Evolutionary conservation across 441 rosid species (phyloP).

Genomic region (Hura crepitans): DNA sequence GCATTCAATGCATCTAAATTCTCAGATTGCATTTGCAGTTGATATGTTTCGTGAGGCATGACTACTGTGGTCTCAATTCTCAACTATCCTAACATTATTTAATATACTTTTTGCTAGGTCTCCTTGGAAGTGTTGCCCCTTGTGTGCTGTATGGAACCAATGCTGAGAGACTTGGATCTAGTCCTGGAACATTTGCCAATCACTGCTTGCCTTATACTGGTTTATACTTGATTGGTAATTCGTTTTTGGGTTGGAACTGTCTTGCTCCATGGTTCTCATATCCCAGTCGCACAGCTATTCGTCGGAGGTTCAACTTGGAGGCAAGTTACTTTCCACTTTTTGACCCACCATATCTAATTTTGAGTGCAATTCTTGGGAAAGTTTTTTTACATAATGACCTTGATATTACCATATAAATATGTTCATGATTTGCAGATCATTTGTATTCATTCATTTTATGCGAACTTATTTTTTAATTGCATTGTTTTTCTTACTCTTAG

Average conservation of each 20-base stretch:
- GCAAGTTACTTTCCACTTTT: conserved; percentile 35
- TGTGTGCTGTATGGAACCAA: conserved; percentile 89
- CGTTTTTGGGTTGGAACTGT: conserved; percentile 68
- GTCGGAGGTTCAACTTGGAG: conserved; percentile 87
- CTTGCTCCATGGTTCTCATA: conserved; percentile 91
- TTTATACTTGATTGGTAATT: conserved; percentile 61
- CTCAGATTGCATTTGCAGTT: background rate
- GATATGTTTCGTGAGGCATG: conserved; percentile 4
- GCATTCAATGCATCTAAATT: background rate
- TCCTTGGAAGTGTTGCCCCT: conserved; percentile 85
- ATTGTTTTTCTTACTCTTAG: background rate
- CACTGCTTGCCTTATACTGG: conserved; percentile 77
- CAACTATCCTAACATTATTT: background rate
- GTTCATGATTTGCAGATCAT: background rate
- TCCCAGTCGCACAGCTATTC: conserved; percentile 71
- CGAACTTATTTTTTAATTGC: background rate
- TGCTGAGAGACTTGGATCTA: conserved; percentile 85
- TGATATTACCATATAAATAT: background rate
- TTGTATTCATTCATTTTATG: background rate
- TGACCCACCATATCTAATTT: background rate
- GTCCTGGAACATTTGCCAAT: conserved; percentile 66
- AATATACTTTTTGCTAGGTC: conserved; percentile 40
- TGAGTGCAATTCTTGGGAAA: background rate
- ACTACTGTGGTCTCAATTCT: background rate
- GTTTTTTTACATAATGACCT: background rate